Conservation (phyloP, 371 early-diverging fungal species). For the Mucor plumbeus region DNA sequence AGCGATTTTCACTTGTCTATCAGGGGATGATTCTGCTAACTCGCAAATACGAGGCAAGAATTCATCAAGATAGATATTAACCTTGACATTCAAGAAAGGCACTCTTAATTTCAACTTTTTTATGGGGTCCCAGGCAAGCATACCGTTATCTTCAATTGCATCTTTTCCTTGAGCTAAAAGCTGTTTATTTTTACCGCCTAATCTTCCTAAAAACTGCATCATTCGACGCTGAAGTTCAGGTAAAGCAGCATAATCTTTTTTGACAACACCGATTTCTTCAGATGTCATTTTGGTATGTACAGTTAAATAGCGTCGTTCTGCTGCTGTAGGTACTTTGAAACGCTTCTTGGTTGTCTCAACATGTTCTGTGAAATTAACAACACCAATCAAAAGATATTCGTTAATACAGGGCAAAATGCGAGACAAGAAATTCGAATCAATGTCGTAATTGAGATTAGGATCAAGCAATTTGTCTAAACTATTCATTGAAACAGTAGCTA, state of each 20-base stretch:
- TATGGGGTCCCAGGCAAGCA: slow-evolving; percentile 69
- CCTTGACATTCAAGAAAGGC: slow-evolving; percentile 71
- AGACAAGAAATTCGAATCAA: slow-evolving; percentile 25
- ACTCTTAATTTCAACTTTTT: slow-evolving; percentile 57
- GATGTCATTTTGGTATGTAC: slow-evolving; percentile 20
- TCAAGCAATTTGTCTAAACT: slow-evolving; percentile 65
- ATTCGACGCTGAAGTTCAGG: slow-evolving; percentile 66
- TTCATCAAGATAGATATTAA: slow-evolving; percentile 74
- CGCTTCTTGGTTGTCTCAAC: slow-evolving; percentile 12
- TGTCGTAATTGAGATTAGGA: slow-evolving; percentile 28
- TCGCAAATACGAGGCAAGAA: slow-evolving; percentile 77
- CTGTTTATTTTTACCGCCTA: slow-evolving; percentile 67
- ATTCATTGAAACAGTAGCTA: slow-evolving; percentile 68
- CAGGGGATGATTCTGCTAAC: slow-evolving; percentile 75
- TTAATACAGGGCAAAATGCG: slow-evolving; percentile 65
- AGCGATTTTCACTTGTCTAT: slow-evolving; percentile 76
- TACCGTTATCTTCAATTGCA: slow-evolving; percentile 12
- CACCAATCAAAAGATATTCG: slow-evolving; percentile 70
- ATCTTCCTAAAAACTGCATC: slow-evolving; percentile 67
- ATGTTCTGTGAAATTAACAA: slow-evolving; percentile 15
- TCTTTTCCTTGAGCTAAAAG: slow-evolving; percentile 36
- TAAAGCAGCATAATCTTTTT: slow-evolving; percentile 22
- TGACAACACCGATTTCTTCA: slow-evolving; percentile 26
- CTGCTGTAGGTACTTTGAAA: slow-evolving; percentile 20
- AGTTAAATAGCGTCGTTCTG: slow-evolving; percentile 18